Conservation (phyloP, 768 basidiomycete species). For the Termitomyces heimii region DNA sequence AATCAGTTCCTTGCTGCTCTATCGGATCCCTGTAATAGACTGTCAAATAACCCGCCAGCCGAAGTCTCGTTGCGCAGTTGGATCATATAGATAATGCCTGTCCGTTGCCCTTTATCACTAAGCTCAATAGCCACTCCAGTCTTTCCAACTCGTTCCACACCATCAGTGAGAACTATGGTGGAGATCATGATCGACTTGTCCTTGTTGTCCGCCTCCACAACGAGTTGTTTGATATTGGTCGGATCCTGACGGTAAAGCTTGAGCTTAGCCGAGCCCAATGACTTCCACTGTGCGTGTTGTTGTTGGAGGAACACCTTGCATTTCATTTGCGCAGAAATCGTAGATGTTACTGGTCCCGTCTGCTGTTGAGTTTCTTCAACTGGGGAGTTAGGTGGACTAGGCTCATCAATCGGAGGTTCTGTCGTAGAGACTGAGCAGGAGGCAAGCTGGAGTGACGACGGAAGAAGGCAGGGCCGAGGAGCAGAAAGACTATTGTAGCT, state of each 20-base stretch:
- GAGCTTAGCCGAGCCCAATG: slow-evolving; percentile 80
- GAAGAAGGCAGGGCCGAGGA: slow-evolving; percentile 44
- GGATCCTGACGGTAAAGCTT: slow-evolving; percentile 83
- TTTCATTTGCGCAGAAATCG: slow-evolving; percentile 87
- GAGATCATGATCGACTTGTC: slow-evolving; percentile 80
- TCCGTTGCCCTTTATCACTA: slow-evolving; percentile 85
- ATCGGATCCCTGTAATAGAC: slow-evolving; percentile 84
- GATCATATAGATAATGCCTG: slow-evolving; percentile 96
- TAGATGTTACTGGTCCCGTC: slow-evolving; percentile 67
- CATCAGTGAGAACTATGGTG: slow-evolving; percentile 93
- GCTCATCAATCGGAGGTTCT: slow-evolving; percentile 52
- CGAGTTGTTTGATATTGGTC: slow-evolving; percentile 91
- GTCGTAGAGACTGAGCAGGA: slow-evolving; percentile 46
- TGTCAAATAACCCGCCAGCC: slow-evolving; percentile 80
- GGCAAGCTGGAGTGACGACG: slow-evolving; percentile 58
- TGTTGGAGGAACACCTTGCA: slow-evolving; percentile 98
- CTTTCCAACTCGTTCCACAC: slow-evolving; percentile 97
- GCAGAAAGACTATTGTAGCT: slow-evolving; percentile 31
- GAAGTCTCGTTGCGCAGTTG: slow-evolving; percentile 87
- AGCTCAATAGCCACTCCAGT: slow-evolving; percentile 97
- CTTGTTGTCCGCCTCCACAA: slow-evolving; percentile 82
- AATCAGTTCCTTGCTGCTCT: slow-evolving; percentile 26
- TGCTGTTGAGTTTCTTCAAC: slow-evolving; percentile 44
- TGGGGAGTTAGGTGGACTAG: slow-evolving; percentile 85
- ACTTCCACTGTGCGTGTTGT: slow-evolving; percentile 97